Evolutionary conservation across 2,329 filamentous ascomycete species (phyloP).

Genomic region (Immersiporthe knoxdaviesiana): DNA sequence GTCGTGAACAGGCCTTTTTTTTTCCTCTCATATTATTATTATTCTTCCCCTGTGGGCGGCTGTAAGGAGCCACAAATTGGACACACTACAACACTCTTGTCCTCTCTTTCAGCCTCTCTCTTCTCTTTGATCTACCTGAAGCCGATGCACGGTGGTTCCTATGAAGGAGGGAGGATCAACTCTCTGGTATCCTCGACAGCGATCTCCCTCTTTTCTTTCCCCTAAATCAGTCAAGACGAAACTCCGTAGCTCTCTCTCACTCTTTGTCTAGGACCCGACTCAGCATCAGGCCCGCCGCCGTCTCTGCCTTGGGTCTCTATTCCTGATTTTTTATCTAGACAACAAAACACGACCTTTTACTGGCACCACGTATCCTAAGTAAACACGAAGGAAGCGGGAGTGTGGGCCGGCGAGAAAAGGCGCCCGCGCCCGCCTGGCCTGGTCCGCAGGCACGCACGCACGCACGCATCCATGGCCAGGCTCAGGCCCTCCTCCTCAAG

Average conservation of each 20-base stretch:
- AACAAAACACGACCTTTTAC: neutral
- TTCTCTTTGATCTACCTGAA: neutral
- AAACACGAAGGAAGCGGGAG: conserved; percentile 10
- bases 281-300: neutral
- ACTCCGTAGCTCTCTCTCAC: no score
- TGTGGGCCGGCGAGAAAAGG: conserved; percentile 9
- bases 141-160: neutral
- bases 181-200: no score
- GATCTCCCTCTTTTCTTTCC: neutral
- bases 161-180: neutral
- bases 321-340: neutral
- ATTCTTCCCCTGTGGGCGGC: no score
- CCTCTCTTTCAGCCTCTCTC: neutral
- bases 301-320: neutral
- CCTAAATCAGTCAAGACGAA: no score
- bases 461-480: neutral
- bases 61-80: neutral
- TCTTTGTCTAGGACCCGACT: neutral
- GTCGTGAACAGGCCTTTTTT: neutral
- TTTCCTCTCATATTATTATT: no score
- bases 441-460: neutral
- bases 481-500: no score
- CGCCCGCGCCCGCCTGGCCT: conserved; percentile 8
- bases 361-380: conserved; percentile 6
- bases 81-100: neutral